These are phyloP conservation scores for Theobroma cacao DNA, from an alignment of 345 rosid genomes.

Conservation along the genomic window DNA sequence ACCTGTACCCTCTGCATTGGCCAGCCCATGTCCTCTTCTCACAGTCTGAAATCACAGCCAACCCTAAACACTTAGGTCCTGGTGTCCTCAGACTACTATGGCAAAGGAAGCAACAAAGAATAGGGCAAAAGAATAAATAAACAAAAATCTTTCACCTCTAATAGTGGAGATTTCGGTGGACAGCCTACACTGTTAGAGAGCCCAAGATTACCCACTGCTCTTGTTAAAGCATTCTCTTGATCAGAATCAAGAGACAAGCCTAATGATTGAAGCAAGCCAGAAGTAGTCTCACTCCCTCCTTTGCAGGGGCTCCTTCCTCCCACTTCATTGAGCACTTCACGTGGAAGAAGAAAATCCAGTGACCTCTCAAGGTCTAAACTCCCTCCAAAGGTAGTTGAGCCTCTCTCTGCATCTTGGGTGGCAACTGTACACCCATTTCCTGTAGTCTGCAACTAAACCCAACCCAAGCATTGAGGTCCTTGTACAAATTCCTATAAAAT, in stretches of 20 bases:
- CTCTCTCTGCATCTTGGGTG: slow-evolving; percentile 16
- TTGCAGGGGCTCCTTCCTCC: slow-evolving; percentile 18
- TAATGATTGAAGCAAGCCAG: slow-evolving; percentile 20
- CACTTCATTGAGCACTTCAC: slow-evolving; percentile 29
- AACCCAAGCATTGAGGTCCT: slow-evolving; percentile 16
- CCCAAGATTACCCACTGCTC: slow-evolving; percentile 30
- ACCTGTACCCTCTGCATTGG: slow-evolving; percentile 3
- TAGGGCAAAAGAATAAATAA: not conserved
- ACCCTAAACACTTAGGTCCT: slow-evolving; percentile 9
- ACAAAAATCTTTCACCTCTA: slow-evolving; percentile 20
- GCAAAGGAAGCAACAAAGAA: not conserved
- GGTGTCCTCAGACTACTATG: not conserved
- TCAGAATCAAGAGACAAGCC: slow-evolving; percentile 23
- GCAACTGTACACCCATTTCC: slow-evolving; percentile 16
- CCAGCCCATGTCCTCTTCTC: not conserved
- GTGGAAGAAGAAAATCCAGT: slow-evolving; percentile 28
- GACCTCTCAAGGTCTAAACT: slow-evolving; percentile 34
- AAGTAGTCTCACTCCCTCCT: slow-evolving; percentile 20
- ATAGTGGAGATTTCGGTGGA: slow-evolving; percentile 15
- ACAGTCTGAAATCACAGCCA: slow-evolving; percentile 23
- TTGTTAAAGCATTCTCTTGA: slow-evolving; percentile 22
- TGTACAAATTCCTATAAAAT: slow-evolving; percentile 6
- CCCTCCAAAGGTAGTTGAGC: slow-evolving; percentile 20
- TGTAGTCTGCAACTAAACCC: slow-evolving; percentile 26
- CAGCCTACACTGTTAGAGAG: slow-evolving; percentile 24